These are phyloP conservation scores for Saccharomyces hybrid DNA, from an alignment of 1,139 yeast species.

Conservation along the genomic window DNA sequence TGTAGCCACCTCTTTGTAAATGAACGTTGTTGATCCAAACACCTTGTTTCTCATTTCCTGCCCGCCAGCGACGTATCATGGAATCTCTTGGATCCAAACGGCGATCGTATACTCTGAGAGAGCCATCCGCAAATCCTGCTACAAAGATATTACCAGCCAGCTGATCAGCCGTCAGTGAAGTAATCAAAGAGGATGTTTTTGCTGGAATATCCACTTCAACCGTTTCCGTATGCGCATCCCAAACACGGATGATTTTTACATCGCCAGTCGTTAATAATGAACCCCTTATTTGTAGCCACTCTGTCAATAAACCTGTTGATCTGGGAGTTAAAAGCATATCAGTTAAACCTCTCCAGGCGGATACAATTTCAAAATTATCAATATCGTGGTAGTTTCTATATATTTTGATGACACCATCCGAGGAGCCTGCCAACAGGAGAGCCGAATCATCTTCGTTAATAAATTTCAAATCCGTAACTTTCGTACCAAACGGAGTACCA, in stretches of 20 bases:
- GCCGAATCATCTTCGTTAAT: conserved; percentile 91
- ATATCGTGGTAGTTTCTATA: conserved; percentile 66
- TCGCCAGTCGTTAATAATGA: conserved; percentile 90
- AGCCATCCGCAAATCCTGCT: conserved; percentile 93
- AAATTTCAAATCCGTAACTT: conserved; percentile 77
- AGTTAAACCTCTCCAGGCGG: conserved; percentile 91
- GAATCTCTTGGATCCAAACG: conserved; percentile 79
- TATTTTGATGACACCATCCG: conserved; percentile 89
- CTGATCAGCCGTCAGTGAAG: conserved; percentile 88
- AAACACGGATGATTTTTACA: conserved; percentile 78
- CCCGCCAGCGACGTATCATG: conserved; percentile 76
- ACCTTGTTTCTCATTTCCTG: conserved; percentile 30
- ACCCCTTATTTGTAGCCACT: conserved; percentile 97
- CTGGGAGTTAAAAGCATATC: conserved; percentile 76
- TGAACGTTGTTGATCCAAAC: conserved; percentile 74
- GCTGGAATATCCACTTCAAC: conserved; percentile 87
- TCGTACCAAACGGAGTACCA: conserved; percentile 80
- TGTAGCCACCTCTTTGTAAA: conserved; percentile 93
- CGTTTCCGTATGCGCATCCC: conserved; percentile 96
- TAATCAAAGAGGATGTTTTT: conserved; percentile 80
- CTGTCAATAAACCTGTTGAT: conserved; percentile 78
- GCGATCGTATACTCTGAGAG: conserved; percentile 82
- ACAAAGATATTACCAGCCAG: conserved; percentile 88
- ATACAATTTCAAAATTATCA: conserved; percentile 53
- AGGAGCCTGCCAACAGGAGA: conserved; percentile 75